Evolutionary conservation across 2,329 filamentous ascomycete genomes (phyloP).

Genomic region (Huntiella abstrusa): DNA sequence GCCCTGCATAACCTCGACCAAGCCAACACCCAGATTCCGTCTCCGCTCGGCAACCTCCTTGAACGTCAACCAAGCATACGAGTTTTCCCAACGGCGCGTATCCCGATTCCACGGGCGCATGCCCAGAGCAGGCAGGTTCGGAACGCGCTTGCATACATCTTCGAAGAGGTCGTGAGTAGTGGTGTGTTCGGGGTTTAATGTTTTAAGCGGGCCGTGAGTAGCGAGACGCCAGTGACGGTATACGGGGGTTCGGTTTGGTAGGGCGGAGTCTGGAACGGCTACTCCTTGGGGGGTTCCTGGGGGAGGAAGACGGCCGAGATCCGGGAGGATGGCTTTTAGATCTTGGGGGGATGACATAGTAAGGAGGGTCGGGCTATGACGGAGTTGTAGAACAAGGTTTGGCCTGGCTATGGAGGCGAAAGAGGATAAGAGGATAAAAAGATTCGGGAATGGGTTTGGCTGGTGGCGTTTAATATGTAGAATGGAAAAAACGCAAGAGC

Average conservation of each 20-base stretch:
- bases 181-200: slow-evolving; percentile 48
- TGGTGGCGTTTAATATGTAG: no score
- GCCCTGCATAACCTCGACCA: slow-evolving; percentile 64
- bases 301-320: slow-evolving; percentile 43
- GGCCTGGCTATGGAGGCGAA: not conserved
- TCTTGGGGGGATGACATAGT: slow-evolving; percentile 3
- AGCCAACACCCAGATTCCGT: slow-evolving; percentile 67
- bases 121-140: slow-evolving; percentile 59
- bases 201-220: slow-evolving; percentile 51
- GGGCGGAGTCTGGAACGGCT: slow-evolving; percentile 54
- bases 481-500: no score
- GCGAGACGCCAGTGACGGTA: slow-evolving; percentile 71
- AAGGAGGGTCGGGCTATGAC: slow-evolving; percentile 19
- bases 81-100: slow-evolving; percentile 52
- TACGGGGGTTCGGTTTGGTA: slow-evolving; percentile 50
- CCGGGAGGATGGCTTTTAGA: slow-evolving; percentile 13
- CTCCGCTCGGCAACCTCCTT: slow-evolving; percentile 58
- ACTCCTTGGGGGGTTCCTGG: slow-evolving; percentile 63
- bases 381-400: not conserved
- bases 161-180: slow-evolving; percentile 75
- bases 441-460: no score
- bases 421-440: not conserved
- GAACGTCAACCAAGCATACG: slow-evolving; percentile 73
- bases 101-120: slow-evolving; percentile 58
- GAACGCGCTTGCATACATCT: slow-evolving; percentile 37